Conservation (phyloP, 2,329 filamentous ascomycete species). For the Hypoxylon sp. region DNA sequence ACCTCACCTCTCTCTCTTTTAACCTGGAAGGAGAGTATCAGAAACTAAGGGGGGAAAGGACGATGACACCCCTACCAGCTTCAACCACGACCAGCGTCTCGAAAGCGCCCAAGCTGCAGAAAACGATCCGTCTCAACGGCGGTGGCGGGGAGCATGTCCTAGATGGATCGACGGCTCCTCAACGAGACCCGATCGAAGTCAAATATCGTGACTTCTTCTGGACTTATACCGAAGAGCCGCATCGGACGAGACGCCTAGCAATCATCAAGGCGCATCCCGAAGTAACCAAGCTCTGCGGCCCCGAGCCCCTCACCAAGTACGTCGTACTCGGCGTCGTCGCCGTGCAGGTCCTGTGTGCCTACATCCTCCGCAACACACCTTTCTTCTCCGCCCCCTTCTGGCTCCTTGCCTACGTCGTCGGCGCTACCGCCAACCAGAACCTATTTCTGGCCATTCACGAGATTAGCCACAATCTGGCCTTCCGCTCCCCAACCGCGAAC, state of each 20-base stretch:
- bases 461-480: slow-evolving; percentile 97
- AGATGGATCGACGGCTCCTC: slow-evolving; percentile 31
- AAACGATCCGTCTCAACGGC: slow-evolving; percentile 45
- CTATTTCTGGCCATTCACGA: slow-evolving; percentile 98
- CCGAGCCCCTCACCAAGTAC: slow-evolving; percentile 95
- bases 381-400: slow-evolving; percentile 89
- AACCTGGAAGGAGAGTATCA: not conserved
- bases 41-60: slow-evolving; percentile 14
- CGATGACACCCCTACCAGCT: slow-evolving; percentile 49
- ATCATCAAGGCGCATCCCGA: slow-evolving; percentile 99
- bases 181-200: slow-evolving; percentile 57
- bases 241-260: slow-evolving; percentile 87
- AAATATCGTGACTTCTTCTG: slow-evolving; percentile 84
- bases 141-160: slow-evolving; percentile 35
- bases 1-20: slow-evolving; percentile 6
- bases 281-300: slow-evolving; percentile 96
- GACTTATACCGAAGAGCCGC: slow-evolving; percentile 99
- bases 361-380: slow-evolving; percentile 78
- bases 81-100: slow-evolving; percentile 49
- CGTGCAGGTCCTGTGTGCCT: slow-evolving; percentile 83
- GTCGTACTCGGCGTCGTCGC: slow-evolving; percentile 86
- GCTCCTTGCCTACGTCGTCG: slow-evolving; percentile 88
- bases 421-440: slow-evolving; percentile 97
- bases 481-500: slow-evolving; percentile 83
- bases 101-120: slow-evolving; percentile 40